Evolutionary conservation across 208 protist genomes (phyloP), one percentile per base, ranked within the genome.

Genomic region (Crithidia fasciculata): DNA sequence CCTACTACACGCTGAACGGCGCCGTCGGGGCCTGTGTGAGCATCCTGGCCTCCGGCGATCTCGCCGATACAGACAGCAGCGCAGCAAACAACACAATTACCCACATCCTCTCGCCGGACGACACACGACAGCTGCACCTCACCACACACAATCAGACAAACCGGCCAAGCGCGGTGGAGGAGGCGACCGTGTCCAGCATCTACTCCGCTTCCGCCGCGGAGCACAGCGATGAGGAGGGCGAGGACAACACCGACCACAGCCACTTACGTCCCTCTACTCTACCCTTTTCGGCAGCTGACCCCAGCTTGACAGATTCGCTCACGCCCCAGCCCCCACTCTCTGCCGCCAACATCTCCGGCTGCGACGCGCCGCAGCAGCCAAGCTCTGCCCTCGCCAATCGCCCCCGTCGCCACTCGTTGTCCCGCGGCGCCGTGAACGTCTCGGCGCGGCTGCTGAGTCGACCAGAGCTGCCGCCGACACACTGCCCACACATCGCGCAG

Each of bases 1-100:
- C 36, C 12, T 81, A 83, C 57, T 65, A 83, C 76, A 88, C 78
- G 37, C 47, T 72, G 45, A 83, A 83, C 66, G 67, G 74, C 49
- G 72, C 71, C 5, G 50, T 76, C 40, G 83, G 80, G 10, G 68
- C 72, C 12, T 44, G 56, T 8, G 69, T 43, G 37, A 81, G 80
- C 69, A 40, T 74, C 8, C 36, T 59, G 2, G 63, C 63, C 63
- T 59, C 50, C 41, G 37, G 19, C 16, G 45, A 57, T 10, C 37
- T 58, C 2, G 37, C 15, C 3, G 16, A 49, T 55, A 66, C 52
- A 19, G 36, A 62, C 19, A 41, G 61, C 13, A 10, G 5, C 5
- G 8, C 54, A 13, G 49, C 41, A 3, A 68, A 62, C 5, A 66
- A 62, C 47, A 53, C 44, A 39, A 45, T 74, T 56, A 67, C 65